Conservation (phyloP, 352 stramenopile species). For the Phytophthora multivora region DNA sequence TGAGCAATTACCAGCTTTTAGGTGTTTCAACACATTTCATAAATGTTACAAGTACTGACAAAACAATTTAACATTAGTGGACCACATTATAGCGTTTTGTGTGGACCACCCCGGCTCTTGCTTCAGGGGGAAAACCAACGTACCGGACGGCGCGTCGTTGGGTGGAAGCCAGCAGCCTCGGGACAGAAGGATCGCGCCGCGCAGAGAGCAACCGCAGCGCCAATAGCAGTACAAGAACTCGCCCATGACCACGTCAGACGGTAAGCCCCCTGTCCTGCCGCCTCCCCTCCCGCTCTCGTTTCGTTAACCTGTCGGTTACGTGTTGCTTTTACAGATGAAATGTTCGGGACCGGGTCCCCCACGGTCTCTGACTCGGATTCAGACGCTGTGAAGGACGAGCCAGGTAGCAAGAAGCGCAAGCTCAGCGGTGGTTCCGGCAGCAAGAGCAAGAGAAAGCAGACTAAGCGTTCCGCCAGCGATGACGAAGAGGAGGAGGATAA, state of each 20-base stretch:
- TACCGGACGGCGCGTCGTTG: constrained; percentile 21
- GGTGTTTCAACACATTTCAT: no score
- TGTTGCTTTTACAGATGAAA: constrained; percentile 56
- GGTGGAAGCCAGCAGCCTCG: constrained; percentile 32
- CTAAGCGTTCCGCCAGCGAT: constrained; percentile 67
- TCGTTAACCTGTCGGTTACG: constrained; percentile 8
- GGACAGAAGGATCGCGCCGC: constrained; percentile 18
- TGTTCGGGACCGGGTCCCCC: constrained; percentile 69
- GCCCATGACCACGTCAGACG: constrained; percentile 29
- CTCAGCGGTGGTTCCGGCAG: constrained; percentile 31
- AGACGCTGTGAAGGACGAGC: constrained; percentile 52
- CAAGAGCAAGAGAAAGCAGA: constrained; percentile 59
- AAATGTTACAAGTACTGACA: no score
- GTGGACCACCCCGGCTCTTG: background rate
- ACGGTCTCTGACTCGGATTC: constrained; percentile 88
- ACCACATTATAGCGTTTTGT: no score
- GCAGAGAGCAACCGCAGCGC: constrained; percentile 9
- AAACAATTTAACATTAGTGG: no score
- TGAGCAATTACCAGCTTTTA: no score
- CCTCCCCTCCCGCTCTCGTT: background rate
- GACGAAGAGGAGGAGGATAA: constrained; percentile 75
- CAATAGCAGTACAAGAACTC: background rate
- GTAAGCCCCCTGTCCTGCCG: constrained; percentile 7
- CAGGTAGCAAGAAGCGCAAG: constrained; percentile 72
- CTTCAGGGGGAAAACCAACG: constrained; percentile 5